These are phyloP conservation scores for Protea cynaroides DNA, from an alignment of 164 flowering plant species.

Conservation along the genomic window DNA sequence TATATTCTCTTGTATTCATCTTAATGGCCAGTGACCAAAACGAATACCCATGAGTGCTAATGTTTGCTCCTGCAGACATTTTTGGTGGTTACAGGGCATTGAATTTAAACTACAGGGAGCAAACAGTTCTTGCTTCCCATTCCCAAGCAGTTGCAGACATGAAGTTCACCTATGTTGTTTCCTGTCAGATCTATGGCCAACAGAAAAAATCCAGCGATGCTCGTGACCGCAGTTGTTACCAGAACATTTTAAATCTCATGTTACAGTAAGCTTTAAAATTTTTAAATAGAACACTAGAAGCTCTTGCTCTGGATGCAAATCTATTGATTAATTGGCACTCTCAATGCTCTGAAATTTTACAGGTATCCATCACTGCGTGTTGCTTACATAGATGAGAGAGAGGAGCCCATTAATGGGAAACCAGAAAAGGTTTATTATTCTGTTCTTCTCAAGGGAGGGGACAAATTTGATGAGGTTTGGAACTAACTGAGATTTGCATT, in stretches of 20 bases:
- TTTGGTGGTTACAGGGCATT: conserved; percentile 39
- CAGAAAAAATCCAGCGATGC: conserved; percentile 68
- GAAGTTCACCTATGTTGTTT: conserved; percentile 98
- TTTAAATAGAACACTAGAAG: neutral
- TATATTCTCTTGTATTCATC: neutral
- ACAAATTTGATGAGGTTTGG: conserved; percentile 88
- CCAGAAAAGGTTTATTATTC: conserved; percentile 69
- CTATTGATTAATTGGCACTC: conserved; percentile 4
- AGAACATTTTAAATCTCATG: conserved; percentile 90
- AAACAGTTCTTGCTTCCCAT: conserved; percentile 25
- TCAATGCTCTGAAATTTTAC: conserved; percentile 9
- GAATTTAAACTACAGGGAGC: conserved; percentile 26
- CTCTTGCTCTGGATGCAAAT: conserved; percentile 9
- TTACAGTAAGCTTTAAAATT: conserved; percentile 46
- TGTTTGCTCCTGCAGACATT: conserved; percentile 39
- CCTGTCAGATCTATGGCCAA: conserved; percentile 90
- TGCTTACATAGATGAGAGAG: conserved; percentile 93
- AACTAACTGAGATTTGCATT: neutral
- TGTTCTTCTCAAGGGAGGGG: conserved; percentile 94
- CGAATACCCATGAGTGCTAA: neutral
- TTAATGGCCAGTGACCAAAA: neutral
- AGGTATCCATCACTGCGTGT: conserved; percentile 92
- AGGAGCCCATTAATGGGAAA: conserved; percentile 56
- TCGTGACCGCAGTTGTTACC: conserved; percentile 59
- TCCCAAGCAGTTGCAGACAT: conserved; percentile 79